Base-by-base conservation (phyloP, 2,329 filamentous ascomycete species). In the Nigrograna mackinnonii region DNA sequence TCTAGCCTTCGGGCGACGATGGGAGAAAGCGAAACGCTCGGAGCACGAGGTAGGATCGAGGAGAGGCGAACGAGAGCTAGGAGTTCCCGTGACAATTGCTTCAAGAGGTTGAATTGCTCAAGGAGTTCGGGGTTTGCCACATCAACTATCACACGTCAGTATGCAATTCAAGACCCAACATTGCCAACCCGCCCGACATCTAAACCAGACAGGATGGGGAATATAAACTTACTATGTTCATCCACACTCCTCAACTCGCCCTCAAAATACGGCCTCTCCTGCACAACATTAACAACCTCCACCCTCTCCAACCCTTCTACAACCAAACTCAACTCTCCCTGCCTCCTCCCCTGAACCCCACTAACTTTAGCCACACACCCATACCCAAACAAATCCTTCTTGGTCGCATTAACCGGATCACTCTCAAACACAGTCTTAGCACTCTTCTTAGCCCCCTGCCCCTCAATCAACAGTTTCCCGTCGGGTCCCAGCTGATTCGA, bases 1-100 rank as follows among this genome's bases (percentile, higher is more conserved):
- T 97, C 91, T 32, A 99, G 81, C 39, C 91, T 83, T 37, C 91
- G 83, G 0, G 90, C 90, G 39, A 97, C 79, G n/a, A 92, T 74
- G 1, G 92, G 91, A 3, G 91, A 91, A 13, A 97, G 73, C 4
- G 83, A 79, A 17, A 80, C 77, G 35, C 79, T 74, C 19, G 84
- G 82, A 31, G 82, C 79, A 44, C 88, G 82, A 14, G 88, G 84
- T 13, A 96, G 76, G n/a, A 96, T 79, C 2, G 91, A 89, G 2
- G 90, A 91, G 5, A 97, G 80, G 37, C 91, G 82, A 21, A 97
- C 78, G 18, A 96, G 82, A 2, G 88, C 86, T 18, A 97, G 81
- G 31, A 97, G 82, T 68, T 97, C 92, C 47, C 89, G 81, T 5
- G 91, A 95, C 33, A 92, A 77, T 44, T 87, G 80, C 72, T 96